These are phyloP conservation scores for Ophiosphaerella narmari DNA, from an alignment of 2,329 filamentous ascomycete genomes.

Conservation along the genomic window DNA sequence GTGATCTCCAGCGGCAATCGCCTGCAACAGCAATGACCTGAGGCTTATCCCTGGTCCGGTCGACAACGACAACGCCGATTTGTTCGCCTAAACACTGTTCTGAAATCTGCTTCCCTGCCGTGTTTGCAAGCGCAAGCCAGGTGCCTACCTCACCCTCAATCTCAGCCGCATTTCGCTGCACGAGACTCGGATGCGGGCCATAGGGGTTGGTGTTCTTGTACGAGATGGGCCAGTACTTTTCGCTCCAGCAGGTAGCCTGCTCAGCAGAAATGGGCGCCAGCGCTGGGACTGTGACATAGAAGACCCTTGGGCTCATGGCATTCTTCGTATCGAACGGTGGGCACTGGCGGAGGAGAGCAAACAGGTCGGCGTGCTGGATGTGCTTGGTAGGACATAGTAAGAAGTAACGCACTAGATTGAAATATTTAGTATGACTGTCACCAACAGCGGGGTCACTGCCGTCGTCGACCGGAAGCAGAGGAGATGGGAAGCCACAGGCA, in stretches of 20 bases:
- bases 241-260: conserved; percentile 75
- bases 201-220: conserved; percentile 89
- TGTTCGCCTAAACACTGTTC: conserved; percentile 66
- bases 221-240: conserved; percentile 80
- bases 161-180: conserved; percentile 71
- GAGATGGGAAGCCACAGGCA: conserved; percentile 8
- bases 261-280: conserved; percentile 75
- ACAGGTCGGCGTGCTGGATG: conserved; percentile 58
- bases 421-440: conserved; percentile 26
- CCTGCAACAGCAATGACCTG: conserved; percentile 74
- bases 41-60: conserved; percentile 52
- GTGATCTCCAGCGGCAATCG: conserved; percentile 71
- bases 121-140: conserved; percentile 71
- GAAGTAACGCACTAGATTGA: conserved; percentile 52
- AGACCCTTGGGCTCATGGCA: conserved; percentile 59
- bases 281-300: conserved; percentile 70
- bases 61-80: conserved; percentile 76
- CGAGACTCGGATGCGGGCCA: conserved; percentile 77
- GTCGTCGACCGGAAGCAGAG: conserved; percentile 7
- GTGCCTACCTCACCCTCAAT: conserved; percentile 66
- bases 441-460: conserved; percentile 4
- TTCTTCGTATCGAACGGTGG: conserved; percentile 46
- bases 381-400: conserved; percentile 56
- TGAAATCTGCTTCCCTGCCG: conserved; percentile 65
- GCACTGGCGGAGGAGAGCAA: conserved; percentile 38